Evolutionary conservation across 148 eudicot species (phyloP), one percentile per base, ranked within the genome.

Genomic region (Chenopodium berlandieri): DNA sequence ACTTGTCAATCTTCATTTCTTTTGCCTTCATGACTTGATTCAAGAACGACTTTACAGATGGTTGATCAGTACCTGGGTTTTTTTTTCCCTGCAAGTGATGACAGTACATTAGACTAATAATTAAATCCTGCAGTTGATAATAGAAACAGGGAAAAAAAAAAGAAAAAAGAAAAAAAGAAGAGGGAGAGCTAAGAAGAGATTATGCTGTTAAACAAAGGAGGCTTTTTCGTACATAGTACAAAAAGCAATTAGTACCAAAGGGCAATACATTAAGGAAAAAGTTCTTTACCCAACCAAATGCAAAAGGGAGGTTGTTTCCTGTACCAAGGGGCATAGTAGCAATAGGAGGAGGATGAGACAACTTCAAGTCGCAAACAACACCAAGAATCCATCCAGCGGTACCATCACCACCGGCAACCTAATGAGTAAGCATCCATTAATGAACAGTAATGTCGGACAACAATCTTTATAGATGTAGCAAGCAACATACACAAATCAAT

Each of bases 361-460:
- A 77, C 82, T 89, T 96, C 47, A 96, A 89, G 85, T 96, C 99
- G 75, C 94, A 86, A 82, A 96, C 87, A 83, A 96, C 98, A 60
- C 99, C 95, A 79, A 96, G 99, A 90, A 96, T 88, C 98, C 99
- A 96, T 58, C 99, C 95, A 76, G 99, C 99, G 22, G 98, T 96
- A 50, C 99, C 99, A 89, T 96, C 99, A 71, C 98, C 99, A 54
- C 99, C 99, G 27, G 98, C 99, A 86, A 96, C 98, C 99, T 96
- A 82, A 79, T 83, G 17, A 58, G 75, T 77, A 84, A 84, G 47
- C 47, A 77, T 58, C 68, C 46, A 52, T 78, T 48, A 83, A 68
- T 67, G 19, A 54, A 78, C 25, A 17, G 19, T 71, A 54, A 22
- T 50, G 13, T 22, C 2, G 25, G 66, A 1, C 12, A 62, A 67